Evolutionary conservation across 2,329 filamentous ascomycete genomes (phyloP), one percentile per base, ranked within the genome.

Genomic region (Aspergillus alliaceus): DNA sequence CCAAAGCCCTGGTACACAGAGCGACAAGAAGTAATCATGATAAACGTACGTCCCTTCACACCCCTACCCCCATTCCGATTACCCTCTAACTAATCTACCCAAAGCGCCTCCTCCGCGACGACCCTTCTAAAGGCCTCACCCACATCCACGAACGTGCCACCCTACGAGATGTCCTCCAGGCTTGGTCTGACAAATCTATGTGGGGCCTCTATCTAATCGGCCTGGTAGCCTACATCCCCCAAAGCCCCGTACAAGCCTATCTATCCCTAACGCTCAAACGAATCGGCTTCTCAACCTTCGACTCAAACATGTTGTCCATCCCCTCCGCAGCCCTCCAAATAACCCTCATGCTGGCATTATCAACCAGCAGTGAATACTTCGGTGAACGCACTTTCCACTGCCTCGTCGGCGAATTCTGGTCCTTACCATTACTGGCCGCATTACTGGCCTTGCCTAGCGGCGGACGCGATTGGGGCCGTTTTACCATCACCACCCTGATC

Each of bases 201-300:
- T 82, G 80, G 80, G 79, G 79, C 0, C 65, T 83, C 4, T 82
- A 80, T 64, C 69, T 82, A 27, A 74, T 83, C 56, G 81, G 80
- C 1, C 69, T 83, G 1, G 58, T 65, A 22, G 64, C 66, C 27
- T 69, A 67, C 32, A 83, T 84, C 53, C 81, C 82, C 1, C 79
- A 79, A 11, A 71, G 74, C 1, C 81, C 79, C 1, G 75, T 80
- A 0, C 69, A 72, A 32, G 74, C 75, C 0, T 86, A 86, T 57
- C 71, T 87, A 8, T 84, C 84, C 0, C 75, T 86, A 11, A 84
- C 81, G 0, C 75, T 87, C 2, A 66, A 61, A 48, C 54, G 60
- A 2, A 61, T 71, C 32, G 69, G 67, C 11, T 72, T 70, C 56
- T 61, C 64, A 6, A 68, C 66, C 1, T 72, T 72, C 59, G 63